Conservation (phyloP, 441 rosid genomes). For the Pelargonium cotyledonis region DNA sequence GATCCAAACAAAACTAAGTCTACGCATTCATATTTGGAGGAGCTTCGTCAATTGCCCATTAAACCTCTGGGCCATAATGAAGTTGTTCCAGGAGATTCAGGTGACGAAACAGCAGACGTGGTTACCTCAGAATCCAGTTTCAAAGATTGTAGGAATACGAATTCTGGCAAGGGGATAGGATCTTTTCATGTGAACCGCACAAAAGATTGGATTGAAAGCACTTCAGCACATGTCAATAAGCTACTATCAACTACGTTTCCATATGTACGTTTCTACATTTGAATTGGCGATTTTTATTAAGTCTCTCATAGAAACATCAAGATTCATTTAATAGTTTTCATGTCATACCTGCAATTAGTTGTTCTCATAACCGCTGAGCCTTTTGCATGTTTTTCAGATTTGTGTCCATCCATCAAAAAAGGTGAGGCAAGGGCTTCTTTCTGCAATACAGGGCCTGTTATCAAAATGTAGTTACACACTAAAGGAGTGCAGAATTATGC, state of each 20-base stretch:
- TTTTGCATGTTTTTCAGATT: conserved; percentile 42
- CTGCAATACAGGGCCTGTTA: conserved; percentile 63
- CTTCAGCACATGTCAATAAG: conserved; percentile 62
- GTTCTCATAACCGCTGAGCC: conserved; percentile 4
- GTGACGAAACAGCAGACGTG: conserved; percentile 25
- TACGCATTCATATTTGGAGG: conserved; percentile 47
- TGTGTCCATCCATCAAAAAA: conserved; percentile 67
- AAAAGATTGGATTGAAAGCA: conserved; percentile 71
- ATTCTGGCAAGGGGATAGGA: conserved; percentile 33
- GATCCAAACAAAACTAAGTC: conserved; percentile 38
- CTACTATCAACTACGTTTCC: conserved; percentile 70
- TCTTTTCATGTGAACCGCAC: conserved; percentile 68
- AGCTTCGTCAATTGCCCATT: conserved; percentile 54
- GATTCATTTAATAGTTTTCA: background rate
- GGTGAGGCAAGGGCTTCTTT: conserved; percentile 66
- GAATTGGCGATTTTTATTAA: conserved; percentile 22
- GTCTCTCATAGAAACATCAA: conserved; percentile 4
- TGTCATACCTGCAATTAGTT: background rate
- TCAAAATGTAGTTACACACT: conserved; percentile 56
- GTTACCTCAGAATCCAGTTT: conserved; percentile 24
- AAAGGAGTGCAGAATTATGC: conserved; percentile 61
- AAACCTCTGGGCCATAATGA: conserved; percentile 35
- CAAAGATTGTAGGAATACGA: conserved; percentile 25
- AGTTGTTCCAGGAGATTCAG: conserved; percentile 29
- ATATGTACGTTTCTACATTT: conserved; percentile 43